phyloP scores from a whole-genome alignment of 2,329 filamentous ascomycete genomes.

The Colletotrichum sp. region DNA sequence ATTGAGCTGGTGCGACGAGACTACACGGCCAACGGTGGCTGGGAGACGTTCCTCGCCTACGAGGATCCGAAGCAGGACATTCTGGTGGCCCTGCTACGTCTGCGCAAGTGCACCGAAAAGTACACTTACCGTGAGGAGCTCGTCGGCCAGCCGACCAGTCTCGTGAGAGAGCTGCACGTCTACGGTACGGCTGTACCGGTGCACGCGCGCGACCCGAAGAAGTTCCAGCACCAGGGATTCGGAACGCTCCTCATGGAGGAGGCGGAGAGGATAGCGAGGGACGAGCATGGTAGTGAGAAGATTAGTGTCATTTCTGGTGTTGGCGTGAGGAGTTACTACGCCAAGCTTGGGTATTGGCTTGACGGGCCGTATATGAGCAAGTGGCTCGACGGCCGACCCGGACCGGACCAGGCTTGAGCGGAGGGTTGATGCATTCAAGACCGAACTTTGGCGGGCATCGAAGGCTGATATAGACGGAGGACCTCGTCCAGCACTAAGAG shows the following conservation, averaged over 20 bases:
- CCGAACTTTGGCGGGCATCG: background rate
- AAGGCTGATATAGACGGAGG: background rate
- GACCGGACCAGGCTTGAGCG: conserved; percentile 19
- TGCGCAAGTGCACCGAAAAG: conserved; percentile 88
- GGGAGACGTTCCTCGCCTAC: conserved; percentile 98
- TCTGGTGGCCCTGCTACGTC: conserved; percentile 83
- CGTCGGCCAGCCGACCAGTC: conserved; percentile 81
- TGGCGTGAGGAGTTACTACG: conserved; percentile 93
- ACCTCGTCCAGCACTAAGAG: rapidly evolving
- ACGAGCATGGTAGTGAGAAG: conserved; percentile 93
- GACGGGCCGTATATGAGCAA: conserved; percentile 88
- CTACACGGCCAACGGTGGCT: conserved; percentile 93
- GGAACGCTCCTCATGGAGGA: conserved; percentile 97
- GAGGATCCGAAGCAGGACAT: conserved; percentile 99
- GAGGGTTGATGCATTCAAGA: background rate
- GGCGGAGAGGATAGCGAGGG: conserved; percentile 90
- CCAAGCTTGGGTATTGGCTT: conserved; percentile 88
- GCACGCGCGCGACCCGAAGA: conserved; percentile 90
- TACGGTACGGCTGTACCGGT: conserved; percentile 98
- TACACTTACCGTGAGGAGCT: conserved; percentile 94
- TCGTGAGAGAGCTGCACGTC: conserved; percentile 94
- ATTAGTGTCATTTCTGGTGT: conserved; percentile 98
- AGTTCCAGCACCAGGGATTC: conserved; percentile 98
- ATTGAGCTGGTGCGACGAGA: conserved; percentile 94
- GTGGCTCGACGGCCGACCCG: conserved; percentile 56